Base-by-base conservation (phyloP, 805 yeast species). In the Barnettozyma wickerhamii region DNA sequence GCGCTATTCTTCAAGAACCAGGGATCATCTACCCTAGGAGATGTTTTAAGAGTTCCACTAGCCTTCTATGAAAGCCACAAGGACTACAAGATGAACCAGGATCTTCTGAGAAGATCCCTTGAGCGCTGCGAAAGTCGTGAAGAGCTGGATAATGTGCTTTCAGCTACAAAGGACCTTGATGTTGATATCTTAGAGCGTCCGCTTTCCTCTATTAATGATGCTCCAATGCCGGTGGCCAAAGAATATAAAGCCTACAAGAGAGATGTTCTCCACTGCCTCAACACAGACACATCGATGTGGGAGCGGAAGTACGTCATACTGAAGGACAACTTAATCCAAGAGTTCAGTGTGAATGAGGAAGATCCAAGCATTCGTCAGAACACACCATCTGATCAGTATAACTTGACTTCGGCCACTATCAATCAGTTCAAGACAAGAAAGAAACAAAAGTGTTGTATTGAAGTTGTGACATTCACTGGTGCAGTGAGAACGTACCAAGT, bases 271-370 rank as follows among this genome's bases (percentile, higher is more conserved):
- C 78, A 74, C 52, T 69, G 77, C 2, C 63, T 74, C 28, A 80
- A 81, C 0, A 44, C 74, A 3, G 17, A 30, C 4, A 28, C 20
- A 7, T 17, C 24, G n/a, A n/a, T 84, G 4, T 89, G 96, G 96
- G 95, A 87, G 59, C 87, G 86, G 53, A 89, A 83, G 58, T 85
- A 95, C 90, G 84, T 88, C 1, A 85, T 80, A 0, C 65, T 87
- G 37, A 72, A 75, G 12, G 75, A 77, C n/a, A 89, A 91, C 2
- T 73, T 70, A 43, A 63, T 88, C 4, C 39, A 38, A 23, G 45
- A 34, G 17, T 37, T 18, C 20, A 32, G 30, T 12, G 19, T 38
- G 10, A 17, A 9, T 18, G 33, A 32, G 4, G 7, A n/a, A 14
- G 10, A 21, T 4, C 13, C 21, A 6, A 30, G n/a, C 7, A 20